Conservation (phyloP, 345 rosid genomes). For the Bruguiera parviflora region DNA sequence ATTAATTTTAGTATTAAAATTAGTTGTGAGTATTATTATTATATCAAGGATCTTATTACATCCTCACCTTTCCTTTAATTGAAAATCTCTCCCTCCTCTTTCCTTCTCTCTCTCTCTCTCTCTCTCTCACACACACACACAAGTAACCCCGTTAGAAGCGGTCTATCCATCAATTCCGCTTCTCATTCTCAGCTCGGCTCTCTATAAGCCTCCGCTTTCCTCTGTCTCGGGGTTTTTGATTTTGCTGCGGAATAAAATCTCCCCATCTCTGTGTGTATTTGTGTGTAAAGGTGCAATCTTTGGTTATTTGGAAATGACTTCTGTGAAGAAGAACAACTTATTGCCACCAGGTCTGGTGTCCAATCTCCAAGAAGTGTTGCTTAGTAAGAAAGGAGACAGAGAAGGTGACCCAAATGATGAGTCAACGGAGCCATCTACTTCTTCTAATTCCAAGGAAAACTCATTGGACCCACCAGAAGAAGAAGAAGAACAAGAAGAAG, state of each 20-base stretch:
- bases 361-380: slow-evolving; percentile 79
- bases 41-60: not conserved
- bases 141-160: slow-evolving; percentile 29
- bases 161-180: slow-evolving; percentile 18
- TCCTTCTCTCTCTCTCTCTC: not conserved
- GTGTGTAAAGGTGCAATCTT: not conserved
- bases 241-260: not conserved
- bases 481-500: slow-evolving; percentile 11
- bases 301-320: slow-evolving; percentile 24
- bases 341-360: slow-evolving; percentile 80
- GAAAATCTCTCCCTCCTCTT: slow-evolving; percentile 5
- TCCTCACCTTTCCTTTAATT: no score
- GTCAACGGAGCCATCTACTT: slow-evolving; percentile 50
- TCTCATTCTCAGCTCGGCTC: slow-evolving; percentile 11
- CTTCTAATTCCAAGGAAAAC: slow-evolving; percentile 45
- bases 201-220: not conserved
- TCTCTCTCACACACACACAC: slow-evolving; percentile 8
- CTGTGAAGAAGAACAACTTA: slow-evolving; percentile 54
- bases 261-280: not conserved
- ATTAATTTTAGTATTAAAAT: no score
- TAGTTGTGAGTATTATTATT: not conserved
- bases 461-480: slow-evolving; percentile 18
- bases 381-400: slow-evolving; percentile 41
- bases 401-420: slow-evolving; percentile 12
- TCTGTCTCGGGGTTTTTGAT: slow-evolving; percentile 32